phyloP scores from a whole-genome alignment of 768 basidiomycete species.

The Sporobolomyces roseus region DNA sequence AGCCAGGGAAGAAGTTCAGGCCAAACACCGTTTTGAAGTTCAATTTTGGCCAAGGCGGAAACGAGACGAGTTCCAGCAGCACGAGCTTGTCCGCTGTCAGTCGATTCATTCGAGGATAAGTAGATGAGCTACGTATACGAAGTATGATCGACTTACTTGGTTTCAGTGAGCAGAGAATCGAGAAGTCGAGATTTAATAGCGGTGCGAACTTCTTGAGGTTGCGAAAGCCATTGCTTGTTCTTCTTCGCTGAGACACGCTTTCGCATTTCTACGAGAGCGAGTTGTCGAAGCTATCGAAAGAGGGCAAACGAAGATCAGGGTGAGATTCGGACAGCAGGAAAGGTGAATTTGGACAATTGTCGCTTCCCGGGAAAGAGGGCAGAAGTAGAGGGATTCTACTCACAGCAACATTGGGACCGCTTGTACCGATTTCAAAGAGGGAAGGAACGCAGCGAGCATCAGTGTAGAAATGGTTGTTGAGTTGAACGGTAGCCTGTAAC shows the following conservation, averaged over 20 bases:
- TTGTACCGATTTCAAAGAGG: conserved; percentile 78
- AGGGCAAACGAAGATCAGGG: background rate
- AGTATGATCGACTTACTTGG: conserved; percentile 69
- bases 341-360: too few species aligned
- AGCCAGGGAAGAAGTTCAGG: conserved; percentile 82
- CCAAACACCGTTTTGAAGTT: conserved; percentile 66
- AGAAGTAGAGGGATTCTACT: conserved; percentile 49
- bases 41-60: conserved; percentile 84
- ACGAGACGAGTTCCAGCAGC: conserved; percentile 89
- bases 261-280: conserved; percentile 91
- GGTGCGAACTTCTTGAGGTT: conserved; percentile 64
- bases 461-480: conserved; percentile 92
- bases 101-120: background rate
- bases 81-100: conserved; percentile 71
- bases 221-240: conserved; percentile 73
- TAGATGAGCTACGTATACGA: too few species aligned
- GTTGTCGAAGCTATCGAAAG: conserved; percentile 73
- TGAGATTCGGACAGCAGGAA: background rate
- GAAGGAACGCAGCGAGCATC: conserved; percentile 84
- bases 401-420: conserved; percentile 76
- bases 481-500: conserved; percentile 74
- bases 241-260: conserved; percentile 81
- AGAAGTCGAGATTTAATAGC: conserved; percentile 82
- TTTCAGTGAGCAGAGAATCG: conserved; percentile 69
- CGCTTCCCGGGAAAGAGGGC: background rate